Evolutionary conservation across 768 basidiomycete genomes (phyloP).

Genomic region (Lactarius evosmus): DNA sequence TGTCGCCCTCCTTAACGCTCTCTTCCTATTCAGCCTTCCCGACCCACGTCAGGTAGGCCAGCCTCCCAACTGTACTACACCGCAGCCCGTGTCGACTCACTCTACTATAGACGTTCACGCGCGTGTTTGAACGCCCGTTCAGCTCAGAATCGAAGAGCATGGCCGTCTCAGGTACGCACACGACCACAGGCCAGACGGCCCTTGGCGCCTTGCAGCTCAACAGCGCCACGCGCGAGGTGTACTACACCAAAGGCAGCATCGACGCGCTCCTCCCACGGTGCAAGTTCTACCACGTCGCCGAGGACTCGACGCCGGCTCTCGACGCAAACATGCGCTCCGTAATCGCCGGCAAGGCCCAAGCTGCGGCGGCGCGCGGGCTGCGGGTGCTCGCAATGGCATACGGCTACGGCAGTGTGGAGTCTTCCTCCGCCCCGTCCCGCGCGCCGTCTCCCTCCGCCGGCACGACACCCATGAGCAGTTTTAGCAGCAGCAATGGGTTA

Average conservation of each 20-base stretch:
- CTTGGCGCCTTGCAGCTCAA: slow-evolving; percentile 32
- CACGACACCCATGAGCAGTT: slow-evolving; percentile 29
- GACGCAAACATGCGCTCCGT: slow-evolving; percentile 65
- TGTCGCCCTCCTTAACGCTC: slow-evolving; percentile 83
- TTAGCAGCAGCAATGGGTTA: not conserved
- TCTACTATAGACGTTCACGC: slow-evolving; percentile 54
- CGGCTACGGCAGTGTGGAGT: slow-evolving; percentile 62
- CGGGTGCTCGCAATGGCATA: slow-evolving; percentile 92
- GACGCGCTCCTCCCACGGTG: slow-evolving; percentile 84
- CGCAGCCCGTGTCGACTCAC: not conserved
- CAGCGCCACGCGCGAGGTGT: slow-evolving; percentile 58
- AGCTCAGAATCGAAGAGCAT: slow-evolving; percentile 93
- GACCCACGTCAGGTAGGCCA: slow-evolving; percentile 68
- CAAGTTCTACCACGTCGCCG: slow-evolving; percentile 84
- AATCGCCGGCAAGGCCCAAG: slow-evolving; percentile 68
- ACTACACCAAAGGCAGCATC: slow-evolving; percentile 91
- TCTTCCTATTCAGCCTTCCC: slow-evolving; percentile 58
- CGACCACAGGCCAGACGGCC: slow-evolving; percentile 33
- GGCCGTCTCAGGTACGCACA: slow-evolving; percentile 78
- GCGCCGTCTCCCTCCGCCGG: slow-evolving; percentile 31
- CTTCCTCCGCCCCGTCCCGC: slow-evolving; percentile 28
- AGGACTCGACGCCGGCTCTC: slow-evolving; percentile 81
- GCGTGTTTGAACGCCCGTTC: slow-evolving; percentile 82
- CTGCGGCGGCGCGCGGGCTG: slow-evolving; percentile 70
- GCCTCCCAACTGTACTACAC: not conserved